Conservation (phyloP, 192 early-diverging fungal species). For the Thamnidium elegans region DNA sequence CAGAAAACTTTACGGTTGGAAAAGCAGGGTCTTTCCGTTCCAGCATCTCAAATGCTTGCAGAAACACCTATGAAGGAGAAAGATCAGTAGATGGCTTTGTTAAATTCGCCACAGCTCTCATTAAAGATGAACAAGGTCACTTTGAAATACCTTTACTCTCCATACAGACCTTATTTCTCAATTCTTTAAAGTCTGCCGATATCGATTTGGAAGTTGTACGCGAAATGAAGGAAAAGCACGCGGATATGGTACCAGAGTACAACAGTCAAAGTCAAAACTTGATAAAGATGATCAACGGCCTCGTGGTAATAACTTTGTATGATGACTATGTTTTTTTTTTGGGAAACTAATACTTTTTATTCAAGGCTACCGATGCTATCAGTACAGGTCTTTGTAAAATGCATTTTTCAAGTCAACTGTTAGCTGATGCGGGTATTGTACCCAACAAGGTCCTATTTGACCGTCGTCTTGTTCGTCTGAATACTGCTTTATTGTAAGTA, state of each 20-base stretch:
- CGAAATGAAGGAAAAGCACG: slow-evolving; percentile 6
- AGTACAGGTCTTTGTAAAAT: slow-evolving; percentile 21
- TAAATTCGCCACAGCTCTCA: slow-evolving; percentile 8
- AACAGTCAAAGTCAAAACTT: slow-evolving; percentile 10
- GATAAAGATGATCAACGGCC: slow-evolving; percentile 20
- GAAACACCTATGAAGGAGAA: slow-evolving; percentile 11
- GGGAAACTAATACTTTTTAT: slow-evolving; percentile 4
- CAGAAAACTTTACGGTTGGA: background rate
- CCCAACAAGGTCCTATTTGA: slow-evolving; percentile 26
- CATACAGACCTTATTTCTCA: slow-evolving; percentile 20
- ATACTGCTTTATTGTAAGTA: slow-evolving; percentile 41
- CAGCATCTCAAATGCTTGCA: slow-evolving; percentile 12
- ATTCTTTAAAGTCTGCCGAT: slow-evolving; percentile 25
- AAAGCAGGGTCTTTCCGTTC: background rate
- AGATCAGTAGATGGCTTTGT: slow-evolving; percentile 25
- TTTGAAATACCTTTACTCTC: slow-evolving; percentile 16
- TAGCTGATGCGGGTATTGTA: slow-evolving; percentile 25
- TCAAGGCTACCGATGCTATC: slow-evolving; percentile 11
- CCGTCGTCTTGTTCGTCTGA: slow-evolving; percentile 30
- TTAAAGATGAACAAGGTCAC: slow-evolving; percentile 22
- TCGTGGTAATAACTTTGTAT: slow-evolving; percentile 8
- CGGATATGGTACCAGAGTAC: background rate
- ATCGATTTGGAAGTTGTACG: slow-evolving; percentile 21
- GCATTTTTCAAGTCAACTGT: slow-evolving; percentile 26
- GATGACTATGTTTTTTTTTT: background rate